Conservation (phyloP, 495 filamentous ascomycete genomes). For the Talaromyces wortmannii region DNA sequence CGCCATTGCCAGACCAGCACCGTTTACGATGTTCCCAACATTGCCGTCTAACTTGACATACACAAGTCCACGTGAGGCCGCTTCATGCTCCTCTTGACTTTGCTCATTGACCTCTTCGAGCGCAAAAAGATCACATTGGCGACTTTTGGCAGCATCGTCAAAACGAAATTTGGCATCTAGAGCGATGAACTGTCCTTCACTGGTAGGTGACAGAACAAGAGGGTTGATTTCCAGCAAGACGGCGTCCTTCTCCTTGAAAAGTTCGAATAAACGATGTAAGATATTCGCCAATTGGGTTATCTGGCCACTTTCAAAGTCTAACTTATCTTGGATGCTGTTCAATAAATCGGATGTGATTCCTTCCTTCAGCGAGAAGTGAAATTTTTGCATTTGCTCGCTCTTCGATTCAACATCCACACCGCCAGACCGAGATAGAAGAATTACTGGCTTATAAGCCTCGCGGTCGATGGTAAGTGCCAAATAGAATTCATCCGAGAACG, state of each 20-base stretch:
- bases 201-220: conserved; percentile 19
- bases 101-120: conserved; percentile 13
- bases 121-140: conserved; percentile 17
- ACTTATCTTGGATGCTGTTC: conserved; percentile 14
- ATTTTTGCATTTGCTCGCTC: conserved; percentile 14
- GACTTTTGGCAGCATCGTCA: conserved; percentile 18
- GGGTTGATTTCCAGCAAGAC: conserved; percentile 27
- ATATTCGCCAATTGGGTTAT: conserved; percentile 15
- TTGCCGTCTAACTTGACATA: conserved; percentile 24
- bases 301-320: conserved; percentile 17
- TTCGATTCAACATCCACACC: conserved; percentile 26
- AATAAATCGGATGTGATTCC: conserved; percentile 17
- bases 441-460: conserved; percentile 13
- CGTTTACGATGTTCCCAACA: conserved; percentile 29
- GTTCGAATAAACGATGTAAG: conserved; percentile 14
- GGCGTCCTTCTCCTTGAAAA: conserved; percentile 27
- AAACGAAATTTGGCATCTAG: conserved; percentile 24
- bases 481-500: conserved; percentile 23
- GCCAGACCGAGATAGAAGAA: conserved; percentile 22
- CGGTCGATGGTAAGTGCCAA: conserved; percentile 27
- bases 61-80: conserved; percentile 15
- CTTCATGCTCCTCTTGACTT: conserved; percentile 14
- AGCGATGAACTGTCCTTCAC: conserved; percentile 17
- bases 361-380: conserved; percentile 14
- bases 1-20: conserved; percentile 27